phyloP scores from a whole-genome alignment of 306 rosid species.

The Citrullus mucosospermus region DNA sequence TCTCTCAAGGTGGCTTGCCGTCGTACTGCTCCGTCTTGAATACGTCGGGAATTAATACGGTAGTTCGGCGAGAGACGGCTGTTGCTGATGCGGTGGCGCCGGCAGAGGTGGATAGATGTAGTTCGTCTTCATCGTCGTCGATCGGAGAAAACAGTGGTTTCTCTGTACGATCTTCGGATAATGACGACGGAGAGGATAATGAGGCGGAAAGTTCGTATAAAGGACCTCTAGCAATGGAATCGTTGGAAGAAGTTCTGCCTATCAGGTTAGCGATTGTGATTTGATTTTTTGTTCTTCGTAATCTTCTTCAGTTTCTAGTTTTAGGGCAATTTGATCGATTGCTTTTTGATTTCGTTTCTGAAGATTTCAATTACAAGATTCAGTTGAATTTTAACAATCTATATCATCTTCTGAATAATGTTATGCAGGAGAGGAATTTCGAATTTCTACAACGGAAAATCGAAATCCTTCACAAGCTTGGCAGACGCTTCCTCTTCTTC shows the following conservation, averaged over 20 bases:
- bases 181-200: conserved; percentile 30
- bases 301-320: not conserved
- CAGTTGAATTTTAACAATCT: not conserved
- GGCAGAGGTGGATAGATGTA: conserved; percentile 18
- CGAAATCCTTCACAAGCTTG: conserved; percentile 80
- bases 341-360: not conserved
- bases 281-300: not conserved
- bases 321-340: not conserved
- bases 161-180: conserved; percentile 26
- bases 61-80: not conserved
- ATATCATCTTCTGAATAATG: not conserved
- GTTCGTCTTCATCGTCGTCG: conserved; percentile 46
- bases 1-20: not conserved
- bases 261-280: conserved; percentile 30
- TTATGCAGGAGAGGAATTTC: conserved; percentile 82
- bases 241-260: conserved; percentile 69
- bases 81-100: not conserved
- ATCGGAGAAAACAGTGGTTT: conserved; percentile 69
- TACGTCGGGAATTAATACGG: conserved; percentile 11
- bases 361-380: not conserved
- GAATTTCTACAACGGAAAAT: conserved; percentile 71
- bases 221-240: conserved; percentile 50
- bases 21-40: conserved; percentile 24
- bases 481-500: conserved; percentile 40
- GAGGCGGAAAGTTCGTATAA: conserved; percentile 66